Percentiles rank a stretch among this genome's conserved stretches.
Evolutionary conservation across 805 yeast genomes (phyloP).

Genomic region (Starmerella bacillaris): DNA sequence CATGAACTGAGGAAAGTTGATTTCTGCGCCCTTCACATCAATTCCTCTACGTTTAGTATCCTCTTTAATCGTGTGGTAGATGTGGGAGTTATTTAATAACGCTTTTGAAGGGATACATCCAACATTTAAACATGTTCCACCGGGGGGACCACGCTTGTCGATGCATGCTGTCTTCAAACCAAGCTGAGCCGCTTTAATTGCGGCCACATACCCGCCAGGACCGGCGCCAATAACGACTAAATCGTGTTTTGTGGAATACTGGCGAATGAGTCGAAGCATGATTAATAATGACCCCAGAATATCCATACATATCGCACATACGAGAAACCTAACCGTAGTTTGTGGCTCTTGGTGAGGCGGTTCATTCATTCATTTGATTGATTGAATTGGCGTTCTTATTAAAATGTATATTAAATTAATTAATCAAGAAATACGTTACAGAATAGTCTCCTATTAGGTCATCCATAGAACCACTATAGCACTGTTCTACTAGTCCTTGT

Average conservation of each 20-base stretch:
- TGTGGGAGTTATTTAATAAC: slow-evolving; percentile 78
- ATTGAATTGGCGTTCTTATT: no score
- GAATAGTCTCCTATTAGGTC: no score
- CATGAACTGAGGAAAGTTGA: slow-evolving; percentile 67
- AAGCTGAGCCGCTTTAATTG: slow-evolving; percentile 94
- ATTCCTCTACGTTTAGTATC: slow-evolving; percentile 84
- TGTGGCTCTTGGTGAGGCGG: no score
- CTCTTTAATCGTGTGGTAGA: slow-evolving; percentile 72
- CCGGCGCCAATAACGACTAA: slow-evolving; percentile 96
- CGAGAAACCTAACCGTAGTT: no score
- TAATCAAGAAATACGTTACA: no score
- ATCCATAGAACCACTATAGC: no score
- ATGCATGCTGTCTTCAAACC: slow-evolving; percentile 90
- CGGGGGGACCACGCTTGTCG: slow-evolving; percentile 89
- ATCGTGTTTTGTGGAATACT: slow-evolving; percentile 42
- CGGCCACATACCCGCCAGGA: slow-evolving; percentile 99
- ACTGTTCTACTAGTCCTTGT: no score
- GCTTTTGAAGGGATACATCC: slow-evolving; percentile 99
- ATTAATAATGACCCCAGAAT: background rate
- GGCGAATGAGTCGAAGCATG: slow-evolving; percentile 4
- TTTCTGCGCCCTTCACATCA: slow-evolving; percentile 51
- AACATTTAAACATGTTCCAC: slow-evolving; percentile 96
- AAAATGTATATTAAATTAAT: no score
- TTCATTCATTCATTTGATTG: no score
- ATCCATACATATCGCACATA: no score